These are phyloP conservation scores for Penicillium paxilli DNA, from an alignment of 495 filamentous ascomycete genomes.

Conservation along the genomic window DNA sequence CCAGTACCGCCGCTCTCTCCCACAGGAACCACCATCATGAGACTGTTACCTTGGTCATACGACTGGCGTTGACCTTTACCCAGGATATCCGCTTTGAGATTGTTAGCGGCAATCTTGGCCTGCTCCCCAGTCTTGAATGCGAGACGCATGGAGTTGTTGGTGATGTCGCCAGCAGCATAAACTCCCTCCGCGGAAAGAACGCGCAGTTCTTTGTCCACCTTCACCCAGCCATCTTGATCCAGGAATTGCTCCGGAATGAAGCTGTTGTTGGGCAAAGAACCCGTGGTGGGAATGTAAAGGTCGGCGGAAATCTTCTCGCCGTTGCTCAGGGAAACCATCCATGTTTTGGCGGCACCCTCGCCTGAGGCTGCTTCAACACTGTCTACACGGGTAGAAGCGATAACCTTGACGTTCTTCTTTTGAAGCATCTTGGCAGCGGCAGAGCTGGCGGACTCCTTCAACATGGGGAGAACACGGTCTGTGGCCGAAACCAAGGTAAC, in stretches of 20 bases:
- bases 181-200: constrained; percentile 29
- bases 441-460: constrained; percentile 26
- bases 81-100: constrained; percentile 34
- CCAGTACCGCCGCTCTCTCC: constrained; percentile 49
- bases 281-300: constrained; percentile 64
- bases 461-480: constrained; percentile 30
- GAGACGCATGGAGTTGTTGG: constrained; percentile 30
- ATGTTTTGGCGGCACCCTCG: constrained; percentile 11
- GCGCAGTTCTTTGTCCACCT: constrained; percentile 55
- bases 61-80: constrained; percentile 20
- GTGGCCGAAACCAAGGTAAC: constrained; percentile 48
- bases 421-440: constrained; percentile 28
- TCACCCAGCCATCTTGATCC: constrained; percentile 50
- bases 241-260: constrained; percentile 55
- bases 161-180: constrained; percentile 45
- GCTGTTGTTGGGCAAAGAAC: constrained; percentile 58
- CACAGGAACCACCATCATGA: constrained; percentile 42
- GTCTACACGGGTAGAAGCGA: constrained; percentile 20
- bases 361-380: constrained; percentile 9
- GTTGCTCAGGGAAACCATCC: constrained; percentile 40
- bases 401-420: constrained; percentile 27
- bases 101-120: constrained; percentile 27
- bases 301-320: constrained; percentile 49
- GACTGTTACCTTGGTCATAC: constrained; percentile 24
- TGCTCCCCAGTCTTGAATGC: constrained; percentile 29